phyloP scores from a whole-genome alignment of 2,329 filamentous ascomycete species.

The Fusarium musae region DNA sequence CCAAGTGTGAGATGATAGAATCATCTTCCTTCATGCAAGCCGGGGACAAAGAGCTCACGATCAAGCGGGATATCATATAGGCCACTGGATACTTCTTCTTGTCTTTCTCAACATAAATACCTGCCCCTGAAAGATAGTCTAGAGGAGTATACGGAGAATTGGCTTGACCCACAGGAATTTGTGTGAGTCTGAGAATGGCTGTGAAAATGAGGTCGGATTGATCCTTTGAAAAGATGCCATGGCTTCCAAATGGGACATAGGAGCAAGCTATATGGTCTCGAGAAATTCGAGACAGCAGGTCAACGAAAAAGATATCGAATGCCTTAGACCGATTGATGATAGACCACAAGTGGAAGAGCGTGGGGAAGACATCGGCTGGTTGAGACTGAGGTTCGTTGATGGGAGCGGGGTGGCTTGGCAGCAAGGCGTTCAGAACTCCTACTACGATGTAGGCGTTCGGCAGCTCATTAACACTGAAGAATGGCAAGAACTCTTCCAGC shows the following conservation, averaged over 20 bases:
- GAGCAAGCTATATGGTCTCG: constrained; percentile 81
- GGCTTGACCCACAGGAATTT: constrained; percentile 96
- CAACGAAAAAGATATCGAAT: constrained; percentile 87
- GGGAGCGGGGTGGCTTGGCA: constrained; percentile 85
- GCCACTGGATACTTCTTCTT: constrained; percentile 91
- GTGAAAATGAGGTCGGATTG: constrained; percentile 96
- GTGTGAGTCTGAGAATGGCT: constrained; percentile 85
- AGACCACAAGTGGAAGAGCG: constrained; percentile 97
- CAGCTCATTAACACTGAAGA: constrained; percentile 92
- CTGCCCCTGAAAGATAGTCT: constrained; percentile 85
- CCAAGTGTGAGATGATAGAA: constrained; percentile 85
- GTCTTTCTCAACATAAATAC: constrained; percentile 89
- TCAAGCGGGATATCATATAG: constrained; percentile 92
- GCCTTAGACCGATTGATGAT: constrained; percentile 89
- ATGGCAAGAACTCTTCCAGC: constrained; percentile 82
- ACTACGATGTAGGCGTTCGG: constrained; percentile 94
- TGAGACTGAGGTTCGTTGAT: constrained; percentile 78
- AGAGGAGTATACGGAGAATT: constrained; percentile 91
- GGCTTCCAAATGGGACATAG: constrained; percentile 82
- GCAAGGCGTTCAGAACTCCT: constrained; percentile 84
- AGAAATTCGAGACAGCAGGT: constrained; percentile 87
- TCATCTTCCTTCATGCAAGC: constrained; percentile 79
- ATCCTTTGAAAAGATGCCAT: constrained; percentile 91
- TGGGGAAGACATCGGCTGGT: constrained; percentile 89
- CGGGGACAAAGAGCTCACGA: constrained; percentile 92